A percentile compares a stretch with the other conserved stretches of the same genome.
Conservation (phyloP, 1,139 yeast genomes). For the Lodderomyces beijingensis region DNA sequence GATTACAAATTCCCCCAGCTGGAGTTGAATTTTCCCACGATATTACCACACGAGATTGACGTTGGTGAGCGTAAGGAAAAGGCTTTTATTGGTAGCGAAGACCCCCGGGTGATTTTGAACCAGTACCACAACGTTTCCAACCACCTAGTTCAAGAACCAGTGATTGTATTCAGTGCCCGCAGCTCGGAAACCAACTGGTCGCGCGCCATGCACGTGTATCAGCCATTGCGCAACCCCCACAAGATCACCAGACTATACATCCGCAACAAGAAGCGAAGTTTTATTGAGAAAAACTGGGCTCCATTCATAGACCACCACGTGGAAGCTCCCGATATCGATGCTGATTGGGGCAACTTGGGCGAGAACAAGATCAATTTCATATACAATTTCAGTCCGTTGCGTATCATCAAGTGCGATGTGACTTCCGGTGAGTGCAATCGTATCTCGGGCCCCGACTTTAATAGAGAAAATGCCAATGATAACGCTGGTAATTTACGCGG, state of each 20-base stretch:
- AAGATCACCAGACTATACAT: constrained; percentile 22
- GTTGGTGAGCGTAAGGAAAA: constrained; percentile 12
- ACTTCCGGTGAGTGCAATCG: constrained; percentile 14
- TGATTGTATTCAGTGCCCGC: constrained; percentile 42
- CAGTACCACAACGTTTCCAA: constrained; percentile 21
- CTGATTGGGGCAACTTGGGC: not conserved
- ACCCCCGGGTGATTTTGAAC: constrained; percentile 35
- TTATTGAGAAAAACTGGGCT: constrained; percentile 40
- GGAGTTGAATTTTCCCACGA: constrained; percentile 19
- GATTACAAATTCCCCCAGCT: constrained; percentile 19
- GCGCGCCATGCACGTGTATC: constrained; percentile 28
- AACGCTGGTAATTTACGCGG: constrained; percentile 18
- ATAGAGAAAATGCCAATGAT: constrained; percentile 9
- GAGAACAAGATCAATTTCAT: constrained; percentile 13
- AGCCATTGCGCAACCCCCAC: constrained; percentile 23
- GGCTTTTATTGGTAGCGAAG: constrained; percentile 39
- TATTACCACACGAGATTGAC: constrained; percentile 26
- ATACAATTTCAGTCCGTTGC: constrained; percentile 18
- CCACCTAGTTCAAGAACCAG: constrained; percentile 32
- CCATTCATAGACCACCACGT: constrained; percentile 32
- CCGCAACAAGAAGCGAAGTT: constrained; percentile 15
- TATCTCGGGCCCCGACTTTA: constrained; percentile 15
- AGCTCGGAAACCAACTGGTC: constrained; percentile 17
- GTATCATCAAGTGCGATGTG: constrained; percentile 16
- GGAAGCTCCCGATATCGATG: too few species aligned